phyloP scores from a whole-genome alignment of 2,329 filamentous ascomycete genomes.

The Clarireedia paspali region DNA sequence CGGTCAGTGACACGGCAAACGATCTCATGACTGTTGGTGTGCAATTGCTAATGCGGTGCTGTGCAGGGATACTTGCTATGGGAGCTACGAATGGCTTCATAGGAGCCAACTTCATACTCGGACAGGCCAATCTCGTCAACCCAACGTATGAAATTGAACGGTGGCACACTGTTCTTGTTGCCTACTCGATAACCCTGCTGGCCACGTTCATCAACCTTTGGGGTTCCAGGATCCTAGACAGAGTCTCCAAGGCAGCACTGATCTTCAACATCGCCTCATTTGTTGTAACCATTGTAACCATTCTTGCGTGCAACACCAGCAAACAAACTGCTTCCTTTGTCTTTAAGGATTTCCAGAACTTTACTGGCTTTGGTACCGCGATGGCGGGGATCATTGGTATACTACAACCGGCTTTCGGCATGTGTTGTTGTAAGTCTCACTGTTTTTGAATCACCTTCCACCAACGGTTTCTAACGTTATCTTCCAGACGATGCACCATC shows the following conservation, averaged over 20 bases:
- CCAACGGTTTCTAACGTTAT: neutral
- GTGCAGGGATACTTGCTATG: constrained; percentile 36
- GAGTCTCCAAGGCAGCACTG: constrained; percentile 41
- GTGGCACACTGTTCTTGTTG: constrained; percentile 48
- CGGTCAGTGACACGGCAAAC: constrained; percentile 23
- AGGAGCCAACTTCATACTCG: constrained; percentile 47
- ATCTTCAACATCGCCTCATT: constrained; percentile 48
- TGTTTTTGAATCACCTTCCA: neutral
- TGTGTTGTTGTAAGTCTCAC: constrained; percentile 37
- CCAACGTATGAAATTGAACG: constrained; percentile 43
- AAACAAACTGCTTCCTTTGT: constrained; percentile 48
- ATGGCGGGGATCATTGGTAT: constrained; percentile 47
- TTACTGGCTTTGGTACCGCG: constrained; percentile 41
- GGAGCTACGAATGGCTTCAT: constrained; percentile 48
- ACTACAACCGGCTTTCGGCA: constrained; percentile 45
- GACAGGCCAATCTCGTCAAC: constrained; percentile 44
- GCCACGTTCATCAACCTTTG: constrained; percentile 42
- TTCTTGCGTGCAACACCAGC: constrained; percentile 45
- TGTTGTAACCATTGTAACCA: constrained; percentile 41
- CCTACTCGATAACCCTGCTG: constrained; percentile 40
- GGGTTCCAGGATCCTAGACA: constrained; percentile 42
- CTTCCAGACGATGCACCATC: constrained; percentile 30
- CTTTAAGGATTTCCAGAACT: constrained; percentile 46
- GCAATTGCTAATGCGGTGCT: neutral
- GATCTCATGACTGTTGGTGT: constrained; percentile 4